Evolutionary conservation across 306 rosid species (phyloP), one percentile per base, ranked within the genome.

Genomic region (Gynostemma pentaphyllum): DNA sequence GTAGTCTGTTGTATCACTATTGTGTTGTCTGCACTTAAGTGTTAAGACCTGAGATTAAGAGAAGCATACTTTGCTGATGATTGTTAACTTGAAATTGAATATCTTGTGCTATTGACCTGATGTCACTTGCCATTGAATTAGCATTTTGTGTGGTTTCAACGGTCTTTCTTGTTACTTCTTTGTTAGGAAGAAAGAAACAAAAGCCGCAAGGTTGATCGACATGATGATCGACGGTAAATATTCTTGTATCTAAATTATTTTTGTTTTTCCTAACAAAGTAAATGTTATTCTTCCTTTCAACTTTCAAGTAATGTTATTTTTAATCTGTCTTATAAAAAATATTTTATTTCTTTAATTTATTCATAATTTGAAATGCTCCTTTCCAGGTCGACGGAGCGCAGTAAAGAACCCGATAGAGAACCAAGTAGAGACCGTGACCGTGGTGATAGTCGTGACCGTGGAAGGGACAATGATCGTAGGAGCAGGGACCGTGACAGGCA

Each of bases 131-230:
- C 29, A 19, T 57, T 60, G 34, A 13, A 41, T 44, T 15, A 8
- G 27, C 41, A 45, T 28, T 34, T 44, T 63, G 30, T 7, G 45
- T 67, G 32, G 32, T 68, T 74, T 79, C 68, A 75, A 74, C 70
- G 41, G 45, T 32, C 27, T 69, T 47, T 76, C 22, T 48, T 71
- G 75, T 75, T 70, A 60, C 72, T 70, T 61, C 67, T 75, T 71
- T 68, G 71, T 74, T 95, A 94, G 99, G 99, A 87, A 70, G 99
- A 94, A 74, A 88, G 82, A 76, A 82, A 73, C 88, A 88, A 80
- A 77, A 64, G 74, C 54, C 83, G 86, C 71, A 86, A 84, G 83
- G 73, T 72, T 69, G 96, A 83, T 48, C 85, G 87, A 22, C 42
- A 59, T 56, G 97, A 94, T 64, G 97, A 89, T 42, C 83, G 81